phyloP scores from a whole-genome alignment of 257 asterid genomes.

The Solanum paucissectum region DNA sequence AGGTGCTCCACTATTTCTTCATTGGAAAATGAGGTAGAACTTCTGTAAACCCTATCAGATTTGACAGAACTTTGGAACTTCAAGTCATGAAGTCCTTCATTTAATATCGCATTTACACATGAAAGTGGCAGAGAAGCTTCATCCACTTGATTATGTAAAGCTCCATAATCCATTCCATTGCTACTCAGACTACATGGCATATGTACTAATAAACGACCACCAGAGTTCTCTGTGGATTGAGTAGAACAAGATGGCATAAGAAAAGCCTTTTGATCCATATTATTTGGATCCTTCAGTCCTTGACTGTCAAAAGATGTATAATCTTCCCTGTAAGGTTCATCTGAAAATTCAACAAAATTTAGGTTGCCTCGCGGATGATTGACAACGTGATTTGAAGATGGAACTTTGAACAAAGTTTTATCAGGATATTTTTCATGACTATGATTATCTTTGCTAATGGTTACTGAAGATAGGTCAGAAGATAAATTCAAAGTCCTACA shows the following conservation, averaged over 20 bases:
- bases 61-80: conserved; percentile 74
- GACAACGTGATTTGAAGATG: background rate
- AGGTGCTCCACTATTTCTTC: conserved; percentile 96
- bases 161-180: conserved; percentile 26
- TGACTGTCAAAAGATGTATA: conserved; percentile 20
- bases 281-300: conserved; percentile 28
- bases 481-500: conserved; percentile 15
- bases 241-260: conserved; percentile 34
- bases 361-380: conserved; percentile 3
- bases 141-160: conserved; percentile 44
- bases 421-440: background rate
- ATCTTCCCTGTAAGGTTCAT: conserved; percentile 36
- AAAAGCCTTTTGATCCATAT: conserved; percentile 20
- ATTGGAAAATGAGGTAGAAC: conserved; percentile 80
- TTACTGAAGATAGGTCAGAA: conserved; percentile 1
- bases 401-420: background rate
- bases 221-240: conserved; percentile 31
- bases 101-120: conserved; percentile 49
- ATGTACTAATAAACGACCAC: conserved; percentile 27
- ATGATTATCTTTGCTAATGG: conserved; percentile 2
- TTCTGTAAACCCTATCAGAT: conserved; percentile 69
- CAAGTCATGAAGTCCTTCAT: conserved; percentile 56
- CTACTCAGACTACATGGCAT: conserved; percentile 34
- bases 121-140: conserved; percentile 53
- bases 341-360: conserved; percentile 20